Percentiles rank a stretch among this genome's conserved stretches.
These are phyloP conservation scores for Malus hybrid DNA, from an alignment of 331 rosid genomes.

Conservation along the genomic window DNA sequence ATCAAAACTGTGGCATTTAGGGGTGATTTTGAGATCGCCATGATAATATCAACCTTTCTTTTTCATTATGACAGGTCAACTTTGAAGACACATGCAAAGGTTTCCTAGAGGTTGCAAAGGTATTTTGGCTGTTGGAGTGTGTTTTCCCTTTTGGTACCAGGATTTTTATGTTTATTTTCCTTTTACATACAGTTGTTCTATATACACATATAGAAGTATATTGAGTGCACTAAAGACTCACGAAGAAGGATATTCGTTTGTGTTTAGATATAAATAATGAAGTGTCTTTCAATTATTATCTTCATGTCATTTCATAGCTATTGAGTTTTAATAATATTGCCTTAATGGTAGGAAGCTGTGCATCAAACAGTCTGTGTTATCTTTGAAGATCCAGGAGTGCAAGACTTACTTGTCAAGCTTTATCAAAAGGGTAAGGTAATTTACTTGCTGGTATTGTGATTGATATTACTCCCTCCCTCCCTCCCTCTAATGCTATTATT, in stretches of 20 bases:
- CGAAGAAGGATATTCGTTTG: not conserved
- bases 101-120: slow-evolving; percentile 95
- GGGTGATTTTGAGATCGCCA: not conserved
- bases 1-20: not conserved
- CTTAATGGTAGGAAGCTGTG: slow-evolving; percentile 73
- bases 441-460: not conserved
- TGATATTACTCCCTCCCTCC: not conserved
- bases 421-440: slow-evolving; percentile 51
- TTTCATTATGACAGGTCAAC: slow-evolving; percentile 54
- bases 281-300: too few relatives aligned
- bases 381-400: slow-evolving; percentile 98
- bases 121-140: slow-evolving; percentile 17
- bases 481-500: not conserved
- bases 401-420: slow-evolving; percentile 76
- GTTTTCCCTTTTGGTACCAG: not conserved
- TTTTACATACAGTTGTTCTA: not conserved
- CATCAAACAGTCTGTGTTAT: slow-evolving; percentile 83
- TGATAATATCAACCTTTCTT: not conserved
- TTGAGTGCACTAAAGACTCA: not conserved
- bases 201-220: not conserved
- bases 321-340: not conserved
- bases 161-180: not conserved
- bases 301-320: too few relatives aligned
- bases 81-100: slow-evolving; percentile 99
- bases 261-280: not conserved